phyloP scores from a whole-genome alignment of 139 green algal species.

The Trebouxia sp. region DNA sequence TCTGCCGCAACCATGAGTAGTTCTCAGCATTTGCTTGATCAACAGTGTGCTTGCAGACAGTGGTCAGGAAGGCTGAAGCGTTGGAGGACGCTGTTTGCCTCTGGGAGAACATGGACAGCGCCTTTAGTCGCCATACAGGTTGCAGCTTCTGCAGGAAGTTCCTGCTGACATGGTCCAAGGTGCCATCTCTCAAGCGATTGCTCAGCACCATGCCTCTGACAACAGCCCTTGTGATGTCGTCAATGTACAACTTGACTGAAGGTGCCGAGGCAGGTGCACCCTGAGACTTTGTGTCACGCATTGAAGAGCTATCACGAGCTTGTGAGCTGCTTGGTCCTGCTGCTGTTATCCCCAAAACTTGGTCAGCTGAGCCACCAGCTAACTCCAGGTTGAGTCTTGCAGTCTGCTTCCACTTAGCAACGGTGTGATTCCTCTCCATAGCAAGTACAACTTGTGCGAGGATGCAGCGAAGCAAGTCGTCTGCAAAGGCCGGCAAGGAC shows the following conservation, averaged over 20 bases:
- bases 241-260: background rate
- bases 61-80: conserved; percentile 3
- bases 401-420: no score
- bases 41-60: background rate
- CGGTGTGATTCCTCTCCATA: no score
- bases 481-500: background rate
- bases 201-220: background rate
- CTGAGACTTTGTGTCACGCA: background rate
- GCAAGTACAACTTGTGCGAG: no score
- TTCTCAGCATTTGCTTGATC: background rate
- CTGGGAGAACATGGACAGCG: background rate
- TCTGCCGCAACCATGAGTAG: background rate
- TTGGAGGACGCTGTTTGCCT: background rate
- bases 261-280: background rate
- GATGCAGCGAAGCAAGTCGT: no score
- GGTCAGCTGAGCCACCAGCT: no score
- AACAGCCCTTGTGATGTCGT: background rate
- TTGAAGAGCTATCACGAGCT: background rate
- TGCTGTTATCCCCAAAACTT: no score
- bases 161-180: background rate
- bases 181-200: background rate
- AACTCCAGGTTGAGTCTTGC: no score
- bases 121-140: background rate
- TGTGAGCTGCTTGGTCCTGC: no score
- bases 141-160: background rate